These are phyloP conservation scores for Kodamaea restingae DNA, from an alignment of 805 yeast species.

Conservation along the genomic window DNA sequence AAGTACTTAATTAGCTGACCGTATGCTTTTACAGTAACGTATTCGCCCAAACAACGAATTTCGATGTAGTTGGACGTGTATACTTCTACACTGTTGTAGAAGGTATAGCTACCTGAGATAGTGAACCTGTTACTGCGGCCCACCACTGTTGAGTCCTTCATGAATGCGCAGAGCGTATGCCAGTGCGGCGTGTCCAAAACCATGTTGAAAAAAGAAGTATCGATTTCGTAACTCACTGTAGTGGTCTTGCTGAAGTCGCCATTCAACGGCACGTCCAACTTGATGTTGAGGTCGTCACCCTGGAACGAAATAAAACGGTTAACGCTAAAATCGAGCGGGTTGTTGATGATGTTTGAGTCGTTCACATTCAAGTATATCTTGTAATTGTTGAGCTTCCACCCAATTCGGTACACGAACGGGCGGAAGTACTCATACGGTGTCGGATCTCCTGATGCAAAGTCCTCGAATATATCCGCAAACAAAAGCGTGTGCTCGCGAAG, in stretches of 20 bases:
- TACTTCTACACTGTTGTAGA: conserved; percentile 53
- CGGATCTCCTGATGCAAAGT: conserved; percentile 70
- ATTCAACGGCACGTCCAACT: conserved; percentile 55
- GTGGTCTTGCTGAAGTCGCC: conserved; percentile 50
- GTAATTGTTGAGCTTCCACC: conserved; percentile 57
- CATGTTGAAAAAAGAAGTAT: conserved; percentile 59
- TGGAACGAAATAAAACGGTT: conserved; percentile 73
- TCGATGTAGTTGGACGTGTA: conserved; percentile 67
- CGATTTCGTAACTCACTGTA: conserved; percentile 46
- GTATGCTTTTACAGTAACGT: conserved; percentile 65
- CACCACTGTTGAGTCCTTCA: conserved; percentile 51
- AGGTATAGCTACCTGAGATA: conserved; percentile 63
- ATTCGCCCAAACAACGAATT: conserved; percentile 61
- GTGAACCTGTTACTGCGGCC: conserved; percentile 65
- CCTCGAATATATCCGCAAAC: conserved; percentile 66
- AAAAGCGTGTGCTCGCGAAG: conserved; percentile 79
- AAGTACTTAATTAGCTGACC: conserved; percentile 78
- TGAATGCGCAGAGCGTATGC: conserved; percentile 78
- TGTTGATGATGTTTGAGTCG: conserved; percentile 82
- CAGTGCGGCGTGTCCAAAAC: conserved; percentile 81
- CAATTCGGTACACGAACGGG: conserved; percentile 60
- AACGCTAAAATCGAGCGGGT: conserved; percentile 79
- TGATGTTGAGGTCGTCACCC: conserved; percentile 52
- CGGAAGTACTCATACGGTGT: conserved; percentile 72
- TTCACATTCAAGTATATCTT: conserved; percentile 73